phyloP scores from a whole-genome alignment of 345 rosid genomes.

The Salix koriyanagi region DNA sequence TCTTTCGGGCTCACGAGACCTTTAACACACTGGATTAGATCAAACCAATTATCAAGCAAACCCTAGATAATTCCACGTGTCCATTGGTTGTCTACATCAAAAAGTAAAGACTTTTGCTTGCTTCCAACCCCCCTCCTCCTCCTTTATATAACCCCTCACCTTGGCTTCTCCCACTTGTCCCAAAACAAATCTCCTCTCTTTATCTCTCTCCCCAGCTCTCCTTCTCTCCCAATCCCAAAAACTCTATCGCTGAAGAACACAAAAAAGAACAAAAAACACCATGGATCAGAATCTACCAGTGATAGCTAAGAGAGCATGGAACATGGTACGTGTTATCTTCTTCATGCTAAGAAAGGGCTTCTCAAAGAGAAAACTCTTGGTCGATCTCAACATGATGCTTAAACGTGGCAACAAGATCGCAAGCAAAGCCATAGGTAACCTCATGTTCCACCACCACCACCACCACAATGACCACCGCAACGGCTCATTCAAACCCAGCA shows the following conservation, averaged over 20 bases:
- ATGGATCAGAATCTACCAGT: conserved; percentile 44
- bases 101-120: neutral
- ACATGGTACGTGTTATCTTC: conserved; percentile 50
- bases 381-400: conserved; percentile 67
- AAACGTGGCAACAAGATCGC: conserved; percentile 78
- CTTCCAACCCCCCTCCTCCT: neutral
- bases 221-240: conserved; percentile 2
- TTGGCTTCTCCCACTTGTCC: conserved; percentile 25
- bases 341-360: conserved; percentile 72
- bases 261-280: conserved; percentile 18
- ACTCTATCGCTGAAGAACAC: neutral
- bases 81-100: neutral
- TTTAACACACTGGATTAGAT: neutral
- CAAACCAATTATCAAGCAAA: neutral
- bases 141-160: conserved; percentile 40
- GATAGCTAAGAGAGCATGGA: conserved; percentile 56
- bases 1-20: neutral
- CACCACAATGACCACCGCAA: conserved; percentile 25
- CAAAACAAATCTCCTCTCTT: neutral
- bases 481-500: conserved; percentile 5
- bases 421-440: conserved; percentile 50
- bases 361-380: conserved; percentile 53
- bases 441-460: conserved; percentile 53
- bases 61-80: neutral
- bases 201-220: conserved; percentile 4